Evolutionary conservation across 192 early-diverging fungal species (phyloP).

Genomic region (Coemansia sp.): DNA sequence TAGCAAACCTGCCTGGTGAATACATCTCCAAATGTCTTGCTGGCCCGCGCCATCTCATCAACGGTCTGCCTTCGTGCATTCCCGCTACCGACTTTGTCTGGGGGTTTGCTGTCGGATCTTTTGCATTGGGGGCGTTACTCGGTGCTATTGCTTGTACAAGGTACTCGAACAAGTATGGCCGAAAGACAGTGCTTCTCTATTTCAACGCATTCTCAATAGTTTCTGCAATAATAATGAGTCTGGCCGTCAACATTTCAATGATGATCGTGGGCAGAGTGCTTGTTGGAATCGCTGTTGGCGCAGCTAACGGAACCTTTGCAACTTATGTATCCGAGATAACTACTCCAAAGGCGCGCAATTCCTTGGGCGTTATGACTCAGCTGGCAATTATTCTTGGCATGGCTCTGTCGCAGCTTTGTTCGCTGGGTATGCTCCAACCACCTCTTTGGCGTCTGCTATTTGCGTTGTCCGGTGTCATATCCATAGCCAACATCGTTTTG

Average conservation of each 20-base stretch:
- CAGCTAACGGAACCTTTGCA: conserved; percentile 57
- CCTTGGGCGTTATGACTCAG: conserved; percentile 70
- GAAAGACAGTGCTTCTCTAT: conserved; percentile 62
- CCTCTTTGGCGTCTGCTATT: conserved; percentile 73
- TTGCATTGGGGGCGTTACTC: conserved; percentile 61
- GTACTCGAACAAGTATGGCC: conserved; percentile 60
- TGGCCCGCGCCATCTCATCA: conserved; percentile 20
- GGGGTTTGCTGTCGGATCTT: conserved; percentile 57
- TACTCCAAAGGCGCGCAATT: conserved; percentile 65
- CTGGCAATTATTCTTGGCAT: conserved; percentile 73
- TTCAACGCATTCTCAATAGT: conserved; percentile 64
- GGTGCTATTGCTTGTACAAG: conserved; percentile 61
- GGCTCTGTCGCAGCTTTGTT: conserved; percentile 60
- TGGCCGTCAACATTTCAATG: conserved; percentile 59
- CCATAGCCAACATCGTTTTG: conserved; percentile 50
- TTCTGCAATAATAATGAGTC: conserved; percentile 58
- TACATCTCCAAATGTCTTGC: conserved; percentile 49
- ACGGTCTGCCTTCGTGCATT: conserved; percentile 35
- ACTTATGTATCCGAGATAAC: conserved; percentile 76
- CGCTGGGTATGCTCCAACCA: conserved; percentile 58
- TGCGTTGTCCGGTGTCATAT: conserved; percentile 58
- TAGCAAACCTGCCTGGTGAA: conserved; percentile 58
- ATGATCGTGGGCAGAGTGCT: conserved; percentile 68
- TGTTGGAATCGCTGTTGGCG: conserved; percentile 68
- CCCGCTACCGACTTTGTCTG: conserved; percentile 40